phyloP scores from a whole-genome alignment of 139 green algal species.

The Spirogloea muscicola region DNA sequence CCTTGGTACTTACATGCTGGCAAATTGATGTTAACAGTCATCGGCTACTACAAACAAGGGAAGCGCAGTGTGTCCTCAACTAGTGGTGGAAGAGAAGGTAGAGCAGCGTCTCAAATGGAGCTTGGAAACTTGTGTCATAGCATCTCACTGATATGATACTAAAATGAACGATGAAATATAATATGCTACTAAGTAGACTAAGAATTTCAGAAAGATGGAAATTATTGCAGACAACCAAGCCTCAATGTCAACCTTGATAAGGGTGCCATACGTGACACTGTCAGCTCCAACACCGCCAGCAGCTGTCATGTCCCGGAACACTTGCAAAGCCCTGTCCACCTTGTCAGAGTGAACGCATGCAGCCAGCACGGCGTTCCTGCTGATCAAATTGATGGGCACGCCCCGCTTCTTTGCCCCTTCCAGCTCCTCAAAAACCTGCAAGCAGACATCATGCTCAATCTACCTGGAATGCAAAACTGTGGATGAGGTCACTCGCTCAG shows the following conservation, averaged over 20 bases:
- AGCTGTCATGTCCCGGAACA: conserved; percentile 33
- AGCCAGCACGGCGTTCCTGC: conserved; percentile 38
- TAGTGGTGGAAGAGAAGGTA: no score
- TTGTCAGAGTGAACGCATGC: conserved; percentile 39
- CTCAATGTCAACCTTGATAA: conserved; percentile 33
- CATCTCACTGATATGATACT: no score
- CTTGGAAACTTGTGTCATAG: no score
- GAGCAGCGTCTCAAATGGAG: no score
- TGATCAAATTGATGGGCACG: conserved; percentile 23
- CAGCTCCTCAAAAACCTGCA: conserved; percentile 36
- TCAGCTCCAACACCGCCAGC: conserved; percentile 20
- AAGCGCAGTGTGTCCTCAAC: no score
- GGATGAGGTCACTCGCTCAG: not conserved
- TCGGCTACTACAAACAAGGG: no score
- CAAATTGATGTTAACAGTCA: no score
- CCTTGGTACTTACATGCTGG: no score
- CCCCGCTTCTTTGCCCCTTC: not conserved
- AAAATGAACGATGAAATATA: no score
- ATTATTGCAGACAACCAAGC: no score
- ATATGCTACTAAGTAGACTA: not conserved
- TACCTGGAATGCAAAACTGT: not conserved
- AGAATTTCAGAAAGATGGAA: not conserved
- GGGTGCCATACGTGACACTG: conserved; percentile 39
- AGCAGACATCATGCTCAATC: not conserved
- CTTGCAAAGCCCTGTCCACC: conserved; percentile 22